Base-by-base conservation (phyloP, 345 rosid species). In the Laguncularia racemosa region DNA sequence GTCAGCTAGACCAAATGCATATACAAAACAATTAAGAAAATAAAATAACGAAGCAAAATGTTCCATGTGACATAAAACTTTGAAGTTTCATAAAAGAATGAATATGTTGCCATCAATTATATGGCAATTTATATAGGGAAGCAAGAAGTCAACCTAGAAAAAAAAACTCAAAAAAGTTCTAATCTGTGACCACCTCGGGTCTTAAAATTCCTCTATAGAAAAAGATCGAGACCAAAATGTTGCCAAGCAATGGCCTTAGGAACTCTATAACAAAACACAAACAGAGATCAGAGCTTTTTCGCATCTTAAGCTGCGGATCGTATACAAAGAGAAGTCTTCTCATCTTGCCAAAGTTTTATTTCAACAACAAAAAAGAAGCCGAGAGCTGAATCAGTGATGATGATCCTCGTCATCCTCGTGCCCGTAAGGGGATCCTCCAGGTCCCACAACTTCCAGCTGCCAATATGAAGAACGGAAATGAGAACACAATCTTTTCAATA, bases 371-470 rank as follows among this genome's bases (percentile, higher is more conserved):
- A 70, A 44, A 50, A 60, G 60, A 50, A 60, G 52, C 38, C 26
- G 52, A 56, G 44, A 62, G 56, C 49, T 45, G 61, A 60, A 71
- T 78, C 59, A 76, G 66, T 80, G 84, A 67, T 77, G 80, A 60
- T 84, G 77, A 58, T 68, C 70, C 16, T 61, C 63, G 14, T 76
- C 80, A 12, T 80, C 90, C 2, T 79, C 91, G 58, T 84, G 86
- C 56, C 86, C 98, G 54, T 83, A 84, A 0, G 98, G 96, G 16
- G 84, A 81, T 61, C 91, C 96, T 57, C 96, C 97, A 6, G 96
- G 93, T 33, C 97, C 96, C 53, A 82, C 90, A 58, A 90, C 95
- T 74, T 89, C 90, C 67, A 93, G 85, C 96, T 86, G 82, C 53
- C 59, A 66, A 53, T 60, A 47, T 67, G 19, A 53, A 20, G 48